These are phyloP conservation scores for Bothriochloa decipiens DNA, from an alignment of 176 grass and related monocot genomes.

Conservation along the genomic window DNA sequence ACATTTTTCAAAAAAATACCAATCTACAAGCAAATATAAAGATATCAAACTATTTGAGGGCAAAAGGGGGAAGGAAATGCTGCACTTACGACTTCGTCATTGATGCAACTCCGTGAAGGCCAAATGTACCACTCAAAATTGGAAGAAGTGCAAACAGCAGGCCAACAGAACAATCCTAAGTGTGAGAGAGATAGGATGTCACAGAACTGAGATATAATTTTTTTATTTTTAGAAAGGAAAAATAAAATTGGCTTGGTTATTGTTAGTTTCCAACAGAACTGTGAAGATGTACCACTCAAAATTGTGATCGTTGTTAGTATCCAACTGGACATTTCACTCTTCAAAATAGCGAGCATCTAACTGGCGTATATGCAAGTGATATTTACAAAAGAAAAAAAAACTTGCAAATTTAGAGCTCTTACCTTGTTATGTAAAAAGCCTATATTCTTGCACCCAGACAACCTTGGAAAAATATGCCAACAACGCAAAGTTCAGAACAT, in stretches of 20 bases:
- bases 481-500: too few relatives aligned
- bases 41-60: slow-evolving; percentile 13
- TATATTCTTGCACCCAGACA: too few relatives aligned
- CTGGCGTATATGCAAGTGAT: too few relatives aligned
- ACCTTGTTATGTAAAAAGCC: too few relatives aligned
- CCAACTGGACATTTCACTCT: too few relatives aligned
- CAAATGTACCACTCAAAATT: slow-evolving; percentile 87
- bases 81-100: slow-evolving; percentile 84
- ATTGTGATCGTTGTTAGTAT: too few relatives aligned
- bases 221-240: neutral
- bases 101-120: slow-evolving; percentile 86
- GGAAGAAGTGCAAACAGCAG: slow-evolving; percentile 97
- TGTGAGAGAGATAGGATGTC: slow-evolving; percentile 27
- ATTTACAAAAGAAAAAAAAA: too few relatives aligned
- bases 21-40: slow-evolving; percentile 77
- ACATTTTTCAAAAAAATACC: neutral
- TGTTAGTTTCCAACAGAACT: too few relatives aligned
- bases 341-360: too few relatives aligned
- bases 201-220: slow-evolving; percentile 7
- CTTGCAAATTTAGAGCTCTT: too few relatives aligned
- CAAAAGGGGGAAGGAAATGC: slow-evolving; percentile 8
- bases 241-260: neutral
- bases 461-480: too few relatives aligned
- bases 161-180: slow-evolving; percentile 97
- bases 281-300: too few relatives aligned